phyloP scores from a whole-genome alignment of 352 stramenopile species.

The Phytophthora cryptogea region DNA sequence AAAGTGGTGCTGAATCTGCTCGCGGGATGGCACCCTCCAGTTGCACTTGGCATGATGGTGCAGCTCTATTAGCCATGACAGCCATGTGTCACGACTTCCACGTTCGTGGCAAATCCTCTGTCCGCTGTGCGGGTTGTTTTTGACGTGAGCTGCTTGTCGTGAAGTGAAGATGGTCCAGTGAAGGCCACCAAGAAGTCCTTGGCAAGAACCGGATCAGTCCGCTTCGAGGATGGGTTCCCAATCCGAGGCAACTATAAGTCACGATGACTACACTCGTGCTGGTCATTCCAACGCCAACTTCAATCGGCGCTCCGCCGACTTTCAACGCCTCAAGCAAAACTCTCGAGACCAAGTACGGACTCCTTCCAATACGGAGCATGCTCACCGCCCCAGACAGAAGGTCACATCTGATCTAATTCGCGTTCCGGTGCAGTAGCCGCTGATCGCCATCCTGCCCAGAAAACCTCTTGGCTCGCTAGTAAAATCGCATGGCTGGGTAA shows the following conservation, averaged over 20 bases:
- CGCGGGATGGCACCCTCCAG: background rate
- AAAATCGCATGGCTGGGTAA: conserved; percentile 13
- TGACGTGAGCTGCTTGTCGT: conserved; percentile 1
- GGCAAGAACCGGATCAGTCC: conserved; percentile 3
- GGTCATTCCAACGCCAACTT: background rate
- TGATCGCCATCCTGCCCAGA: background rate
- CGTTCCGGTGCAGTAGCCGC: background rate
- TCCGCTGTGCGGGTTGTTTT: background rate
- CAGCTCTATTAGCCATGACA: background rate
- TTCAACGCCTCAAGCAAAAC: background rate
- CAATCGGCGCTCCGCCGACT: background rate
- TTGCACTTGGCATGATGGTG: background rate
- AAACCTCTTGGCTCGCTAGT: too few species aligned
- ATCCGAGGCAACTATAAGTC: conserved; percentile 2
- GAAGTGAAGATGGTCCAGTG: background rate
- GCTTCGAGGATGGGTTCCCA: background rate
- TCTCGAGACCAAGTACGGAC: background rate
- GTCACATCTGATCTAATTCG: background rate
- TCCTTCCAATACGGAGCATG: background rate
- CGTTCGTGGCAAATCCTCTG: background rate
- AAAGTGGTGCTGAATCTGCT: conserved; percentile 7
- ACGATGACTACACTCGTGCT: conserved; percentile 2
- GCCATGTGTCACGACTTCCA: background rate
- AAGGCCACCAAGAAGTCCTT: too few species aligned
- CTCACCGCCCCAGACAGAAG: background rate